Evolutionary conservation across 495 filamentous ascomycete species (phyloP).

Genomic region (Penicillium odoratum): DNA sequence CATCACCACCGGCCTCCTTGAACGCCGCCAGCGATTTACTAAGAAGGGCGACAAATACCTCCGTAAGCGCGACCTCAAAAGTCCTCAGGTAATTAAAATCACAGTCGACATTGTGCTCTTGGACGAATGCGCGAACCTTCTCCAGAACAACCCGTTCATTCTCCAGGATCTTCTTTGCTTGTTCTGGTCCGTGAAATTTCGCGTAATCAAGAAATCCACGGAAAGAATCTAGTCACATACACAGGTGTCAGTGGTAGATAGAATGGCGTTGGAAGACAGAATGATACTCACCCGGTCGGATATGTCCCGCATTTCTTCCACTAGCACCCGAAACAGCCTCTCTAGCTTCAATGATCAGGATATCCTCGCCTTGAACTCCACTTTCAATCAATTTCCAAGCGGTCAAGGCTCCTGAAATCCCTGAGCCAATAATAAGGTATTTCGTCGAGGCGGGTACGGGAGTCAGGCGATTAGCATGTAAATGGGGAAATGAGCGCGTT

Average conservation of each 20-base stretch:
- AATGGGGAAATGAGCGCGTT: constrained; percentile 16
- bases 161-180: constrained; percentile 12
- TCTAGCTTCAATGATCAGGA: constrained; percentile 15
- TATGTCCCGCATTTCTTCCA: constrained; percentile 17
- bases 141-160: constrained; percentile 12
- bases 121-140: constrained; percentile 4
- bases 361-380: constrained; percentile 7
- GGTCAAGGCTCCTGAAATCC: constrained; percentile 13
- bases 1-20: constrained; percentile 14
- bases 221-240: constrained; percentile 8
- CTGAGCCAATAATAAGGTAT: constrained; percentile 16
- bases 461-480: constrained; percentile 9
- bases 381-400: constrained; percentile 11
- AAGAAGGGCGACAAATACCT: not conserved
- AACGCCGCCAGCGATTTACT: constrained; percentile 3
- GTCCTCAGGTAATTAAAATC: constrained; percentile 13
- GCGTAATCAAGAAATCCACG: constrained; percentile 11
- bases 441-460: constrained; percentile 4
- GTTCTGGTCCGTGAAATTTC: constrained; percentile 11
- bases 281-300: constrained; percentile 13
- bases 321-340: constrained; percentile 18
- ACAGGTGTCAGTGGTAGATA: not conserved
- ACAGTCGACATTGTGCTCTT: constrained; percentile 6
- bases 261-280: not conserved
- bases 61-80: constrained; percentile 8